Evolutionary conservation across 306 rosid genomes (phyloP).

Genomic region (Cucurbita maxima): DNA sequence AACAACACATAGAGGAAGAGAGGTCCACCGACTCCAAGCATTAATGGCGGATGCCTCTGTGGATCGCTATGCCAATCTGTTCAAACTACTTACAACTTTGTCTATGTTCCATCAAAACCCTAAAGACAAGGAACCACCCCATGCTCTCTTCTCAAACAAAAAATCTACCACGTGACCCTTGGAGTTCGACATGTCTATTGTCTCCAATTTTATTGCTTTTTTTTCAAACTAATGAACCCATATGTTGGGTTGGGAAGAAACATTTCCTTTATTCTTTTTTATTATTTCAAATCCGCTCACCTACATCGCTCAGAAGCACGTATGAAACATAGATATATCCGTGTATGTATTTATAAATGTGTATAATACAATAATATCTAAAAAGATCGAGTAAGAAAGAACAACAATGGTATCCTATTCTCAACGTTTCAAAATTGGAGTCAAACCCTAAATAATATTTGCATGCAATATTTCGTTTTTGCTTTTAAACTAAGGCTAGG

Average conservation of each 20-base stretch:
- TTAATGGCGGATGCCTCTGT: background rate
- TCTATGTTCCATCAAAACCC: background rate
- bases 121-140: background rate
- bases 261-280: slow-evolving; percentile 7
- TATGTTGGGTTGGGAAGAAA: slow-evolving; percentile 37
- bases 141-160: background rate
- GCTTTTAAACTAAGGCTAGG: too few relatives aligned
- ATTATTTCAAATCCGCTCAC: background rate
- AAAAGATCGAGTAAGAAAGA: too few relatives aligned
- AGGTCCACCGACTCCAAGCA: background rate
- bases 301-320: background rate
- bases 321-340: background rate
- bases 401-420: too few relatives aligned
- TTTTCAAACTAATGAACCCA: slow-evolving; percentile 15
- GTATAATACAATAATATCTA: too few relatives aligned
- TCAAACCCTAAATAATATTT: too few relatives aligned
- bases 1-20: background rate
- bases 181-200: background rate
- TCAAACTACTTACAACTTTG: background rate
- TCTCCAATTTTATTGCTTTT: background rate
- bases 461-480: too few relatives aligned
- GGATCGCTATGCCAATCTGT: background rate
- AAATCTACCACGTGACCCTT: slow-evolving; percentile 1
- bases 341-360: too few relatives aligned
- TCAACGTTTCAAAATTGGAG: too few relatives aligned